Evolutionary conservation across 345 rosid genomes (phyloP).

Genomic region (Turritis glabra): DNA sequence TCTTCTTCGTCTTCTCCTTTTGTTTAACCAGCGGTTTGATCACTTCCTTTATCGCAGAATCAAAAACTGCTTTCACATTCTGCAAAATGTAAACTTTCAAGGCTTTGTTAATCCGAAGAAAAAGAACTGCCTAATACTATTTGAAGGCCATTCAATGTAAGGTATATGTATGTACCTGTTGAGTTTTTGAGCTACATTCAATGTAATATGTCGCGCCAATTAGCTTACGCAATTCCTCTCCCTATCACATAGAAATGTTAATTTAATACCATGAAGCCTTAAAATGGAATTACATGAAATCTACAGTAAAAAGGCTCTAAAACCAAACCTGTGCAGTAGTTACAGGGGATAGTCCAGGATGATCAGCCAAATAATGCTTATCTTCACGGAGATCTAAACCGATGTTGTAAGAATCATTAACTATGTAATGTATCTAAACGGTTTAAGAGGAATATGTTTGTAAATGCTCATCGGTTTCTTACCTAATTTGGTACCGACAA

Average conservation of each 20-base stretch:
- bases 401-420: constrained; percentile 28
- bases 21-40: constrained; percentile 77
- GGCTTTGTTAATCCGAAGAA: neutral
- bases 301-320: constrained; percentile 10
- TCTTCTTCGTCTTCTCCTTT: constrained; percentile 66
- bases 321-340: constrained; percentile 79
- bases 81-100: constrained; percentile 37
- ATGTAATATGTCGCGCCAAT: constrained; percentile 86
- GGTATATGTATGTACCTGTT: constrained; percentile 59
- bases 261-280: neutral
- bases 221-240: constrained; percentile 71
- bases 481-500: constrained; percentile 96
- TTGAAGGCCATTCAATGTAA: neutral
- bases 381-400: constrained; percentile 93
- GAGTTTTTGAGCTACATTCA: constrained; percentile 99
- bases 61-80: constrained; percentile 97
- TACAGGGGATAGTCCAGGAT: constrained; percentile 90
- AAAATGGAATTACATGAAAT: neutral
- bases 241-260: constrained; percentile 45
- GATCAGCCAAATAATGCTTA: constrained; percentile 91
- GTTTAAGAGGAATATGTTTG: constrained; percentile 8
- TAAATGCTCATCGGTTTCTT: constrained; percentile 29
- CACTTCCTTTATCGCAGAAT: constrained; percentile 91
- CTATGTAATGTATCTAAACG: constrained; percentile 4
- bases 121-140: neutral